Evolutionary conservation across 805 yeast genomes (phyloP), one percentile per base, ranked within the genome.

Genomic region (Candida methanosorbosa): DNA sequence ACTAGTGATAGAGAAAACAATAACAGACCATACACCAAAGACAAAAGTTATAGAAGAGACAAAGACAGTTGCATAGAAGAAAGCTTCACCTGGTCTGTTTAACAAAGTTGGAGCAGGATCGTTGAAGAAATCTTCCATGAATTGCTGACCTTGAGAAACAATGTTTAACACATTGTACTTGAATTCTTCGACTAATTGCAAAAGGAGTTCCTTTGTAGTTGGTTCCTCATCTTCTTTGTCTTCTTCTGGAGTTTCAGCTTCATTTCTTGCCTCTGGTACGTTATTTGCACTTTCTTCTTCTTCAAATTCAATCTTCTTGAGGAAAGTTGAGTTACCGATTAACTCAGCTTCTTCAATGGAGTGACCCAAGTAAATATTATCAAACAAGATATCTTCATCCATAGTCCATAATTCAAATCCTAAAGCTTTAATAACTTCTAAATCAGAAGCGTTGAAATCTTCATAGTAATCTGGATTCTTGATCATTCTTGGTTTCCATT

Each of bases 391-490:
- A 33, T 82, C 73, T 29, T 68, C 66, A 43, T 83, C 79, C 78
- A 87, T 81, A 31, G 90, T 73, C 95, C 95, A 87, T 42, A 87
- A 63, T 57, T 87, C 97, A 50, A 88, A 83, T 8, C 94, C 95
- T 30, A 86, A 47, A 9, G 82, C 94, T 18, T 87, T 88, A 42
- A 85, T 73, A 23, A 78, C 73, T 45, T 74, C 78, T 38, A 80
- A 56, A 43, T 76, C 64, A 9, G 80, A 64, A 5, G 92, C 87
- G 4, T 47, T 60, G 0, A 35, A 33, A 48, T 78, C 85, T 45
- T 72, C 78, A 44, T 56, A 72, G 56, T 69, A 84, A 24, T 73
- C 66, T 5, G 95, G 94, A 51, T 87, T 88, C 14, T 74, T 56
- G 40, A 82, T 71, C 44, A 46, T 50, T 34, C 71, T 69, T 24